Evolutionary conservation across 805 yeast species (phyloP).

Genomic region (Teunomyces atbi): DNA sequence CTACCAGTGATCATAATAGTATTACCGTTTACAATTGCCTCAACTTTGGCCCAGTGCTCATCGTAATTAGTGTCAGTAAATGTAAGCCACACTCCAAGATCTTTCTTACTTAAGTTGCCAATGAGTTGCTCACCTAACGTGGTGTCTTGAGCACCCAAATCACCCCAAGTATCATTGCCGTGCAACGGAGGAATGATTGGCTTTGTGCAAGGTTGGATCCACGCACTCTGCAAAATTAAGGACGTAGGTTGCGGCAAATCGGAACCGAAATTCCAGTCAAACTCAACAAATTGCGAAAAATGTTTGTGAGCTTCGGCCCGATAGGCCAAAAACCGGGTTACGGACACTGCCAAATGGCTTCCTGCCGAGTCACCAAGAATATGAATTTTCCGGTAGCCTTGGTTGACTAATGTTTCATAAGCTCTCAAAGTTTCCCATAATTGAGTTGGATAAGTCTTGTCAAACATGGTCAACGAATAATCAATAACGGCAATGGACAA

Average conservation of each 20-base stretch:
- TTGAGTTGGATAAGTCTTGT: conserved; percentile 24
- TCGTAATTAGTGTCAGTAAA: conserved; percentile 23
- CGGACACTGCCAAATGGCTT: conserved; percentile 11
- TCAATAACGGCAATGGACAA: conserved; percentile 21
- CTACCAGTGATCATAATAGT: conserved; percentile 30
- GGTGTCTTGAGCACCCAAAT: conserved; percentile 28
- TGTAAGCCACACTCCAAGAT: conserved; percentile 17
- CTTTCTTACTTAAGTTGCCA: conserved; percentile 18
- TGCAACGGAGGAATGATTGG: conserved; percentile 21
- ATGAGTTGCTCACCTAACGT: conserved; percentile 32
- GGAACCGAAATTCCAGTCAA: conserved; percentile 14
- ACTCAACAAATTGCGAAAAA: conserved; percentile 20
- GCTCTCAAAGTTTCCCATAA: conserved; percentile 18
- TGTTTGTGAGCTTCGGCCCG: conserved; percentile 27
- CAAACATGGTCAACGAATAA: conserved; percentile 22
- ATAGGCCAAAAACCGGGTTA: conserved; percentile 25
- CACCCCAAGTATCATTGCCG: conserved; percentile 26
- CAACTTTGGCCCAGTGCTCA: conserved; percentile 26
- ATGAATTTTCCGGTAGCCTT: conserved; percentile 17
- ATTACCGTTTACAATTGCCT: conserved; percentile 19
- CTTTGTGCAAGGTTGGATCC: conserved; percentile 31
- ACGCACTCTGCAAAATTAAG: conserved; percentile 30
- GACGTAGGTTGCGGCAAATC: conserved; percentile 28
- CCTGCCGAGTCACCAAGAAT: conserved; percentile 23
- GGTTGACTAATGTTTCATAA: conserved; percentile 10